Conservation (phyloP, 2,329 filamentous ascomycete species). For the Diplodia sapinea region DNA sequence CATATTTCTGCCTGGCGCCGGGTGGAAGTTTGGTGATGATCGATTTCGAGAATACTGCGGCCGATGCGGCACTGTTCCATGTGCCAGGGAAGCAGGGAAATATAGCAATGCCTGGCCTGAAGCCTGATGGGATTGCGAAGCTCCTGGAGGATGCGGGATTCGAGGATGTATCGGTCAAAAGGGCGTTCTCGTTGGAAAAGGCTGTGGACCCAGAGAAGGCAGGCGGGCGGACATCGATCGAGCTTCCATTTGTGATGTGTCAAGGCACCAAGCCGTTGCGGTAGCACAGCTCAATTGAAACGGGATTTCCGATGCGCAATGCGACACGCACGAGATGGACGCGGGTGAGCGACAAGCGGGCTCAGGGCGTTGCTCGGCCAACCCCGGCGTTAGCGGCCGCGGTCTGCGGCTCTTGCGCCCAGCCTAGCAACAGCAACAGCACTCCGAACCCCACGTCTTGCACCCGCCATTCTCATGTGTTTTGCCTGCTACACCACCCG, state of each 20-base stretch:
- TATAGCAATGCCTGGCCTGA: constrained; percentile 61
- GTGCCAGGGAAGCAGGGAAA: constrained; percentile 58
- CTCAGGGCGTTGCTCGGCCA: constrained; percentile 15
- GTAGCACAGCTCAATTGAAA: constrained; percentile 12
- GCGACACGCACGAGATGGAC: neutral
- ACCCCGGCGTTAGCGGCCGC: neutral
- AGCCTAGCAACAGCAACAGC: neutral
- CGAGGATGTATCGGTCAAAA: constrained; percentile 54
- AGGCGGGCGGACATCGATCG: constrained; percentile 51
- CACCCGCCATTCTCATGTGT: neutral
- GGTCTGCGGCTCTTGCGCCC: neutral
- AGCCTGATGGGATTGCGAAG: constrained; percentile 48
- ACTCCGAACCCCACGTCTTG: neutral
- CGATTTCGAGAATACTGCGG: constrained; percentile 64
- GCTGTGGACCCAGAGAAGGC: constrained; percentile 50
- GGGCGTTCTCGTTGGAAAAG: constrained; percentile 59
- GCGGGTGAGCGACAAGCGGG: neutral
- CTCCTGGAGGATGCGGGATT: constrained; percentile 58
- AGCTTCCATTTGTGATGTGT: constrained; percentile 53
- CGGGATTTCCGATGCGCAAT: neutral
- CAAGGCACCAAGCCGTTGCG: constrained; percentile 38
- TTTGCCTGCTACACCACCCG: neutral
- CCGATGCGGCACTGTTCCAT: constrained; percentile 60
- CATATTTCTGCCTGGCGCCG: constrained; percentile 55
- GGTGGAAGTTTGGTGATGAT: constrained; percentile 60